Evolutionary conservation across 2,329 filamentous ascomycete genomes (phyloP).

Genomic region (Colletotrichum salicis): DNA sequence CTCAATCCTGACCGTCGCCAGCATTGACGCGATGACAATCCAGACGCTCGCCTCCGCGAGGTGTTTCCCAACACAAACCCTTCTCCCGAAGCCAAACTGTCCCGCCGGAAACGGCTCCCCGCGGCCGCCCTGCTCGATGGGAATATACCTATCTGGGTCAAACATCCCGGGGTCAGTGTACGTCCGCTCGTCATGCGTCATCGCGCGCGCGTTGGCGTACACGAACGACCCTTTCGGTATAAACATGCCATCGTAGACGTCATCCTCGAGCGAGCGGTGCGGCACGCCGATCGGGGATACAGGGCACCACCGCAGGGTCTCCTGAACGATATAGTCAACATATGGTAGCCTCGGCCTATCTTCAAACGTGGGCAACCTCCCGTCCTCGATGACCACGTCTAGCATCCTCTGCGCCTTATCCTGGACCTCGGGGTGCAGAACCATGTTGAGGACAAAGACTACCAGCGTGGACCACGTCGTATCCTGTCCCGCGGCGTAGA

Average conservation of each 20-base stretch:
- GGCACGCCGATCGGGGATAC: conserved; percentile 63
- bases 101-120: conserved; percentile 58
- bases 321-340: conserved; percentile 59
- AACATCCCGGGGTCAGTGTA: conserved; percentile 56
- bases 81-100: conserved; percentile 55
- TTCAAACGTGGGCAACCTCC: conserved; percentile 56
- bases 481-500: conserved; percentile 59
- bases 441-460: conserved; percentile 28
- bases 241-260: conserved; percentile 64
- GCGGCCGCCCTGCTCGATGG: conserved; percentile 40
- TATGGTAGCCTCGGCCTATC: conserved; percentile 57
- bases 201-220: conserved; percentile 54
- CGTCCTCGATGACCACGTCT: conserved; percentile 56
- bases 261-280: conserved; percentile 59
- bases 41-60: conserved; percentile 62
- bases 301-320: conserved; percentile 57
- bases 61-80: conserved; percentile 57
- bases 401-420: conserved; percentile 55
- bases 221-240: conserved; percentile 63
- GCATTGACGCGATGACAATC: conserved; percentile 51
- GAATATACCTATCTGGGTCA: conserved; percentile 57
- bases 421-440: conserved; percentile 53
- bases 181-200: conserved; percentile 51
- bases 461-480: conserved; percentile 55
- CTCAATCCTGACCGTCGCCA: conserved; percentile 50